Base-by-base conservation (phyloP, 2,329 filamentous ascomycete genomes). In the Clarireedia homoeocarpa region DNA sequence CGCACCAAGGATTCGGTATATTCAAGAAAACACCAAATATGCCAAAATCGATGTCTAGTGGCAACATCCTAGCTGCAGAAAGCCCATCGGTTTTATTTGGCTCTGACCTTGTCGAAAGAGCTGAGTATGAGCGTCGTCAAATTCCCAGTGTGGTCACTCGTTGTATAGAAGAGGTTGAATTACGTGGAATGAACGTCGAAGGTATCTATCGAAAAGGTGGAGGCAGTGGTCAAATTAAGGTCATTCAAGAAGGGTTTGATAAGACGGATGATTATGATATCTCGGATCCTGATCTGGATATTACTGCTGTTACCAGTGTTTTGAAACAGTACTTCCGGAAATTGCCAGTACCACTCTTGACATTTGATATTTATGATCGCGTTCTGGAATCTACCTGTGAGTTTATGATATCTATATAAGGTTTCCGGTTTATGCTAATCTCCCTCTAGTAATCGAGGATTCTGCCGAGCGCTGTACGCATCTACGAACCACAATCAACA, bases 181-280 rank as follows among this genome's bases (percentile, higher is more conserved):
- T 94, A 23, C 85, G 94, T 69, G 94, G 92, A 72, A 96, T 99
- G 89, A 91, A 97, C 66, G 83, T 95, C 64, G 94, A 97, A 74
- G 94, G 94, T 60, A 95, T 99, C 65, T 99, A 99, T 74, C 85
- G 94, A 67, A 99, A 99, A 78, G 96, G 91, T 51, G 94, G 94
- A 56, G 94, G 91, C 63, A 91, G 88, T 66, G 90, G 89, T 7
- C 90, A 95, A 70, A 88, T 96, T 69, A 95, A 95, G 71, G 79
- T 82, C 66, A 89, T 99, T 64, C 89, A 92, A 67, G 88, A 91
- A 63, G 91, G 91, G 12, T 97, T 99, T 69, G 91, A 96, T 71
- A 86, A 85, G 70, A 86, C 82, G 58, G 82, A 88, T 61, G 89
- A 92, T 67, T 94, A 84, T 69, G 92, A 97, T 69, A 95, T 99